Conservation (phyloP, 306 rosid genomes). For the Fragaria iinumae region DNA sequence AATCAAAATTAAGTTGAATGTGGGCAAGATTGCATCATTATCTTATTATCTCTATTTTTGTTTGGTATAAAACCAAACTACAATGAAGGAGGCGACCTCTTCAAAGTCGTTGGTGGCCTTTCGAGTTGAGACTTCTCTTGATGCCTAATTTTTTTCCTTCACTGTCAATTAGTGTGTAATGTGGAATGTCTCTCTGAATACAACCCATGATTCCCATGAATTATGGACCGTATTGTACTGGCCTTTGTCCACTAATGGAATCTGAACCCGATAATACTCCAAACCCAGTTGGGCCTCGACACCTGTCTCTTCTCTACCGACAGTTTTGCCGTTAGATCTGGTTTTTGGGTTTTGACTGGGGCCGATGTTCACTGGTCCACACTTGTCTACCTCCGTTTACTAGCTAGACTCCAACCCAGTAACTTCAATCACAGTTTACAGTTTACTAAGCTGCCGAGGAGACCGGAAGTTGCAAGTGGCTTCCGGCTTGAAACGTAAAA, state of each 20-base stretch:
- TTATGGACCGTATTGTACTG: neutral
- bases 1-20: neutral
- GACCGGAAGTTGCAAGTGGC: neutral
- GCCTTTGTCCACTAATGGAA: neutral
- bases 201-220: neutral
- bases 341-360: neutral
- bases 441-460: neutral
- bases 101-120: constrained; percentile 7
- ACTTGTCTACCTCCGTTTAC: neutral
- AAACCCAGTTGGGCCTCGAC: neutral
- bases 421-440: neutral
- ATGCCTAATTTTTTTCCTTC: neutral
- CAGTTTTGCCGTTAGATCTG: neutral
- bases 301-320: constrained; percentile 4
- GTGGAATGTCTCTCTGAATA: no score
- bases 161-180: neutral
- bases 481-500: no score
- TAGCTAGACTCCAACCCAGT: neutral
- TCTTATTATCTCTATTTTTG: neutral
- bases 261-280: neutral
- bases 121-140: neutral
- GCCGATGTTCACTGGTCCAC: neutral
- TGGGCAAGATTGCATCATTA: neutral
- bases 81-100: constrained; percentile 13
- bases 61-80: neutral